These are phyloP conservation scores for Isatis tinctoria DNA, from an alignment of 345 rosid genomes.

Conservation along the genomic window DNA sequence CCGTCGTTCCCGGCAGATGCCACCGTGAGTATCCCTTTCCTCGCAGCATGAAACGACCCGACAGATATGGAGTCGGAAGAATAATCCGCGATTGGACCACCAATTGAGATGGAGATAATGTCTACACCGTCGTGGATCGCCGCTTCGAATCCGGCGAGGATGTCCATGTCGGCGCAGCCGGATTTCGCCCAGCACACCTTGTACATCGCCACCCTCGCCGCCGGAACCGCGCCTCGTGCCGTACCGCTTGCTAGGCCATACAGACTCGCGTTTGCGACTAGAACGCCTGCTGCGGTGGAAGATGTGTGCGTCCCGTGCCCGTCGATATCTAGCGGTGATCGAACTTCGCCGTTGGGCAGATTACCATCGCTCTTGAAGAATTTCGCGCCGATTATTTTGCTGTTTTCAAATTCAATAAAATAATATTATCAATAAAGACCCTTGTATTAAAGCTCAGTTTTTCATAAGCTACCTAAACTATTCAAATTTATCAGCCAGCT, in stretches of 20 bases:
- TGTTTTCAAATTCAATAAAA: neutral
- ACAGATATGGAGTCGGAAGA: slow-evolving; percentile 51
- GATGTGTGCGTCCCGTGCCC: slow-evolving; percentile 96
- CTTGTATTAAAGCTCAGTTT: neutral
- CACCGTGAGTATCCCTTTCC: slow-evolving; percentile 74
- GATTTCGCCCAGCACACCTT: slow-evolving; percentile 78
- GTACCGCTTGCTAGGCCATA: slow-evolving; percentile 65
- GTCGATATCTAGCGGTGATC: slow-evolving; percentile 63
- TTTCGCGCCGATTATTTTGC: slow-evolving; percentile 85
- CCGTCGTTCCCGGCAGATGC: slow-evolving; percentile 84
- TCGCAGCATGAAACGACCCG: slow-evolving; percentile 80
- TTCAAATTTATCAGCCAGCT: neutral
- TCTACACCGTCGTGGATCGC: slow-evolving; percentile 82
- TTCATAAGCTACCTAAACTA: neutral
- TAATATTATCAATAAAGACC: neutral
- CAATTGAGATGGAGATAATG: slow-evolving; percentile 69
- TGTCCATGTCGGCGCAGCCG: slow-evolving; percentile 83
- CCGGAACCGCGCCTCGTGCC: slow-evolving; percentile 79
- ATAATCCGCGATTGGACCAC: slow-evolving; percentile 44
- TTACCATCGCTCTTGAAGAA: slow-evolving; percentile 72
- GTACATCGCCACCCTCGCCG: slow-evolving; percentile 72
- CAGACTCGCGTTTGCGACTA: slow-evolving; percentile 51
- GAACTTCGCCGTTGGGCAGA: slow-evolving; percentile 41
- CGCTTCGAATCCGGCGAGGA: slow-evolving; percentile 78
- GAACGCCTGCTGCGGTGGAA: slow-evolving; percentile 67